A percentile compares a stretch with the other conserved stretches of the same genome.
phyloP scores from a whole-genome alignment of 202 grass and related monocot species.

The Elaeis oleifera region DNA sequence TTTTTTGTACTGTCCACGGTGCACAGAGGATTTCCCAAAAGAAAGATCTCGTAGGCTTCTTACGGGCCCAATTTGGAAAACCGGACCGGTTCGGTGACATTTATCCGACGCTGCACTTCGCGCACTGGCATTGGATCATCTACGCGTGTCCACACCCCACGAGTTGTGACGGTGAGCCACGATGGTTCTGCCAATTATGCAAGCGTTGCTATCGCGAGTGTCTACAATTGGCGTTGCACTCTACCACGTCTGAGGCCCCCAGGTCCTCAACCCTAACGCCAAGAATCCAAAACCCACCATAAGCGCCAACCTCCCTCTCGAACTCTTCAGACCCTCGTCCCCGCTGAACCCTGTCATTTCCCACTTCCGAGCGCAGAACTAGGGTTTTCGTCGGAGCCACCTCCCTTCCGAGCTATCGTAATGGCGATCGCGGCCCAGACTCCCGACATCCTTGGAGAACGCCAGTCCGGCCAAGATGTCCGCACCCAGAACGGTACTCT shows the following conservation, averaged over 20 bases:
- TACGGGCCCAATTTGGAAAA: too few relatives aligned
- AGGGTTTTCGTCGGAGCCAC: background rate
- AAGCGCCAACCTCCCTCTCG: conserved; percentile 2
- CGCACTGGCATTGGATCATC: too few relatives aligned
- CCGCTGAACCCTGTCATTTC: background rate
- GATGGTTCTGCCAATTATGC: too few relatives aligned
- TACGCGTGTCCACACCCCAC: too few relatives aligned
- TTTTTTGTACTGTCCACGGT: too few relatives aligned
- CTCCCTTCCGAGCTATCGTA: background rate
- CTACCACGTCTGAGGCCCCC: background rate
- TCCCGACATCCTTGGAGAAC: conserved; percentile 71
- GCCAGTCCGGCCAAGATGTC: conserved; percentile 85
- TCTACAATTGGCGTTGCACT: too few relatives aligned
- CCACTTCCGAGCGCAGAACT: conserved; percentile 12
- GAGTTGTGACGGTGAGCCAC: too few relatives aligned
- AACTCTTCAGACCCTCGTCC: background rate
- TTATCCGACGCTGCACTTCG: too few relatives aligned
- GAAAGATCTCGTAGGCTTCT: too few relatives aligned
- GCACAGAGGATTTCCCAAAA: too few relatives aligned
- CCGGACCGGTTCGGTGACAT: too few relatives aligned
- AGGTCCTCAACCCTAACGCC: background rate
- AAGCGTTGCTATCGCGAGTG: too few relatives aligned
- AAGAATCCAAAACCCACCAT: conserved; percentile 12
- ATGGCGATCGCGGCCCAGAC: conserved; percentile 61
- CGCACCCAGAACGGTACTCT: conserved; percentile 70